Conservation (phyloP, 2,329 filamentous ascomycete genomes). For the Aspergillus neotritici region DNA sequence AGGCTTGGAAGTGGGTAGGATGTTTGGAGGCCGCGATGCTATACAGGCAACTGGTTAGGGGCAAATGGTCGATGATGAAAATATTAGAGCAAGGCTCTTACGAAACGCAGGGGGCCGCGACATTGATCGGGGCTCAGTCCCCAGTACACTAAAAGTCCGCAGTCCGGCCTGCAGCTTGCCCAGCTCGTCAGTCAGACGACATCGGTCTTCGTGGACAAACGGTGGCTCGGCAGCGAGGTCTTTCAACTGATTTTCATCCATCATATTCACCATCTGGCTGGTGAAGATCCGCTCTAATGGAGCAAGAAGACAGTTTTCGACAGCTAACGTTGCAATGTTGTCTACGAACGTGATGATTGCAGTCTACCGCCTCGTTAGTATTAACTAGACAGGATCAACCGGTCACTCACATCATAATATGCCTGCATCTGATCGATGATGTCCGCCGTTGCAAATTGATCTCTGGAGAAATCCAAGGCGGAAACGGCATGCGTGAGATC, state of each 20-base stretch:
- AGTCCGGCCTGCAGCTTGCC: constrained; percentile 12
- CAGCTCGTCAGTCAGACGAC: constrained; percentile 13
- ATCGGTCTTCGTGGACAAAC: constrained; percentile 10
- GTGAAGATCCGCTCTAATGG: constrained; percentile 42
- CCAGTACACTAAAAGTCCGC: neutral
- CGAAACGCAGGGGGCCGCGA: too few relatives aligned
- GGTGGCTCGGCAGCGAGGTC: constrained; percentile 36
- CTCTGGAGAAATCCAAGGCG: constrained; percentile 3
- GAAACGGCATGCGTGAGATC: constrained; percentile 1
- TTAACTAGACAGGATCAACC: neutral
- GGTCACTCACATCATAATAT: constrained; percentile 18
- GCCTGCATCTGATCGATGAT: constrained; percentile 43
- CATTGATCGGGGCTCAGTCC: too few relatives aligned
- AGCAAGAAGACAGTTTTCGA: constrained; percentile 46
- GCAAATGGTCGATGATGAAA: too few relatives aligned
- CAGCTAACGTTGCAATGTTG: constrained; percentile 45
- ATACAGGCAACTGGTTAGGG: too few relatives aligned
- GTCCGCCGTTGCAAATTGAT: constrained; percentile 35
- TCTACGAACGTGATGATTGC: constrained; percentile 44
- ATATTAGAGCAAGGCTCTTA: too few relatives aligned
- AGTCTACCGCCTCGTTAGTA: constrained; percentile 8
- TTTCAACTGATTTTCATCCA: constrained; percentile 27
- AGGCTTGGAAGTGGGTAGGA: too few relatives aligned
- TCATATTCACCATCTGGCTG: constrained; percentile 29
- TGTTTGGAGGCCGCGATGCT: too few relatives aligned